These are phyloP conservation scores for Trametes meyenii DNA, from an alignment of 768 basidiomycete species.

Conservation along the genomic window DNA sequence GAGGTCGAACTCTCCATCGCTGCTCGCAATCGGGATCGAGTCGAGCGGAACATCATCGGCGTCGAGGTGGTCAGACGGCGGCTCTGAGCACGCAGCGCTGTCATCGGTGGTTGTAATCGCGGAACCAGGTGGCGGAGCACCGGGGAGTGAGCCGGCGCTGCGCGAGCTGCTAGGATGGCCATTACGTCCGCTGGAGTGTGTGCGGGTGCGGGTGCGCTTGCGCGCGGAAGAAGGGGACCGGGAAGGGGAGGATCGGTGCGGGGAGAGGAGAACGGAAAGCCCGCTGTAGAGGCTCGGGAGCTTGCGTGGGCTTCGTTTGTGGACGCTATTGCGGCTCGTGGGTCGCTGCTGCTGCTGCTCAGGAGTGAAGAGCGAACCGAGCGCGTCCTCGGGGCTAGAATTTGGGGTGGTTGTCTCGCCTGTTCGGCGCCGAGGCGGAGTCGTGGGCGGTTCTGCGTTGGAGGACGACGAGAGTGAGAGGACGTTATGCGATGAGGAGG, in stretches of 20 bases:
- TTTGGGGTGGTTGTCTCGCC: background rate
- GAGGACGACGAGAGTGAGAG: constrained; percentile 4
- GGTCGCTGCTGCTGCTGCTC: constrained; percentile 10
- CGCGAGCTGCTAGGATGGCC: constrained; percentile 19
- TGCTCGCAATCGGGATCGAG: constrained; percentile 51
- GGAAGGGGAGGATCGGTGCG: background rate
- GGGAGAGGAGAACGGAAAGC: constrained; percentile 17
- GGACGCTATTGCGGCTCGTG: constrained; percentile 9
- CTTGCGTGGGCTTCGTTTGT: background rate
- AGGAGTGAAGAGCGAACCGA: constrained; percentile 28
- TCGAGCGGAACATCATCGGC: constrained; percentile 40
- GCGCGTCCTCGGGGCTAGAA: constrained; percentile 10
- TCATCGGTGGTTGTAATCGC: background rate
- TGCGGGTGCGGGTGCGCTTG: constrained; percentile 10
- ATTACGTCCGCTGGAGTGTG: background rate
- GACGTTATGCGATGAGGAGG: constrained; percentile 20
- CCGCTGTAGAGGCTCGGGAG: constrained; percentile 11
- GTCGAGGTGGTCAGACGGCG: background rate
- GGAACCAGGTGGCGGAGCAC: constrained; percentile 4
- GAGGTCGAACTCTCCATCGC: constrained; percentile 42
- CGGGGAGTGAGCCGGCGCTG: constrained; percentile 19
- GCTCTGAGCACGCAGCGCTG: background rate
- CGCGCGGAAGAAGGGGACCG: background rate
- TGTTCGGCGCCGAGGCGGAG: constrained; percentile 15
- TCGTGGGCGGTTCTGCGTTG: constrained; percentile 17